Evolutionary conservation across 805 yeast species (phyloP), one percentile per base, ranked within the genome.

Genomic region (Sugiyamaella floridensis): DNA sequence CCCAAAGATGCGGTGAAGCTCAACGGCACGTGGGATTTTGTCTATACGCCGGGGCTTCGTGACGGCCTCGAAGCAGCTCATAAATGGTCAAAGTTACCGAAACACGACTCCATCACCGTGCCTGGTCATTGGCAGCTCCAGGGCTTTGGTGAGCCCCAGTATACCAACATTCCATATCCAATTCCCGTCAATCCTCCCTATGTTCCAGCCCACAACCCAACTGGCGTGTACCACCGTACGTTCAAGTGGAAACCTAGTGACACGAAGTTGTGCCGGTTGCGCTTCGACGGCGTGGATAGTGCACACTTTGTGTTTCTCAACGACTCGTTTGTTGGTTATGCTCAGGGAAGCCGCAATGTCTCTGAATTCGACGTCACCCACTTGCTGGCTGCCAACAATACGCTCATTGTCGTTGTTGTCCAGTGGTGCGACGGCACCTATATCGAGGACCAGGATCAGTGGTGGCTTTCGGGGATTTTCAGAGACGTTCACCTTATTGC

Each of bases 391-490:
- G 56, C 58, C 22, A 47, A 51, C 47, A 57, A 52, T n/a, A 32
- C 41, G 26, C 44, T 67, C 18, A 50, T 58, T 42, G 68, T 66
- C 7, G 60, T 65, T 28, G 72, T 70, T 5, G 64, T 61, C 43
- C 70, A 67, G 56, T 70, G 69, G 66, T 63, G 67, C 10, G 63
- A 63, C 34, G 68, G 70, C 4, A 53, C 66, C 28, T 68, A 67
- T 50, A 62, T 68, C 40, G 72, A 69, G 52, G 74, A 70, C 53
- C 74, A 70, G 55, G 74, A 70, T 54, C 71, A 67, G 58, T 70
- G 73, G 72, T 68, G 73, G 71, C 53, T 70, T 40, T 67, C 71
- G 41, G 74, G 74, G 14, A 70, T 70, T 8, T 70, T 65, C 57
- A 60, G 74, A 45, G 73, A 70, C 56, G 74, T 70, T 4, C 60